These are phyloP conservation scores for Serendipita indica DNA, from an alignment of 768 basidiomycete genomes.

Conservation along the genomic window DNA sequence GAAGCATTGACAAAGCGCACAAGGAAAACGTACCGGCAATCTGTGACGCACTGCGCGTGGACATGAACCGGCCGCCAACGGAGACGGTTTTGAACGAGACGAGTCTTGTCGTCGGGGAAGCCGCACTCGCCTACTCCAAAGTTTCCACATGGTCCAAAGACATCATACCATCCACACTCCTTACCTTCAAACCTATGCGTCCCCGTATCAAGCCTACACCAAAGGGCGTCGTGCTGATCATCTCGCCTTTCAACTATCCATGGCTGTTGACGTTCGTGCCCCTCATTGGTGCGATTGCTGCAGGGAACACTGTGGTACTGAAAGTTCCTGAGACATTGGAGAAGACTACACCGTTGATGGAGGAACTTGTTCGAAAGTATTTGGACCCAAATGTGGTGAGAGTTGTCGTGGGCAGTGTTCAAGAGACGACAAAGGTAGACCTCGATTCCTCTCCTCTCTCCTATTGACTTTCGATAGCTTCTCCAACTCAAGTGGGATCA, in stretches of 20 bases:
- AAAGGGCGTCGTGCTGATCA: conserved; percentile 4
- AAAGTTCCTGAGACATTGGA: not conserved
- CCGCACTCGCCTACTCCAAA: not conserved
- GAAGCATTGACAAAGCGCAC: not conserved
- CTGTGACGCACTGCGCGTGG: not conserved
- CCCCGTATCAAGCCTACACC: conserved; percentile 5
- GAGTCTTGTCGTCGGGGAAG: not conserved
- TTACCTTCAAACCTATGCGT: not conserved
- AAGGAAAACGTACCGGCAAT: not conserved
- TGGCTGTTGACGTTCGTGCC: not conserved
- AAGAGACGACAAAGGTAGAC: not conserved
- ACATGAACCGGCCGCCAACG: not conserved
- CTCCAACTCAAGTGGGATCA: conserved; percentile 7
- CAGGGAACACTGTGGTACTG: not conserved
- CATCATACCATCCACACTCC: not conserved
- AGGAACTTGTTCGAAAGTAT: not conserved
- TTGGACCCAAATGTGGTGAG: not conserved
- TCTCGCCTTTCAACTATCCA: conserved; percentile 6
- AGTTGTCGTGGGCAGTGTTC: not conserved
- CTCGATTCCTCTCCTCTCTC: not conserved
- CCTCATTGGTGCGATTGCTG: not conserved
- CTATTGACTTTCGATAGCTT: not conserved
- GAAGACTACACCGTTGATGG: not conserved
- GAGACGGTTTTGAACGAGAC: not conserved
- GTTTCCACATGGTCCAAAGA: not conserved